phyloP scores from a whole-genome alignment of 2,329 filamentous ascomycete genomes.

The Cercospora sesami region DNA sequence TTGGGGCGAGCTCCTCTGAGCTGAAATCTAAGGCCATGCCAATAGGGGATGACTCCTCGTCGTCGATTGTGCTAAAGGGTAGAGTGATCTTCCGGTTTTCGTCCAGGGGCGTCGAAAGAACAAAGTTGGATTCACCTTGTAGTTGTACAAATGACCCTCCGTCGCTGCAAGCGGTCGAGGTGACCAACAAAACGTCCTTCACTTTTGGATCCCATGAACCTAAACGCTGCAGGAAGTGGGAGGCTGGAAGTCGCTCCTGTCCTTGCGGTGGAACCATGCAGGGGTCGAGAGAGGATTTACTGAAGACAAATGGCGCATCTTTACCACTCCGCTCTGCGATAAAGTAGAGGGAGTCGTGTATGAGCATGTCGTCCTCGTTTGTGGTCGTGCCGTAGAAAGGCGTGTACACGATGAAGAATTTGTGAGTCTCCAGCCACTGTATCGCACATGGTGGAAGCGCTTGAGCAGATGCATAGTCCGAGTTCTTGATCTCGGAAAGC shows the following conservation, averaged over 20 bases:
- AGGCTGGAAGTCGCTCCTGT: slow-evolving; percentile 59
- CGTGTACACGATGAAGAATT: slow-evolving; percentile 73
- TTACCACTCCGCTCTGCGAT: slow-evolving; percentile 69
- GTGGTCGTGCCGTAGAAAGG: slow-evolving; percentile 41
- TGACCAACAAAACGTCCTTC: slow-evolving; percentile 76
- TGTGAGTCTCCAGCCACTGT: slow-evolving; percentile 73
- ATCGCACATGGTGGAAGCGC: slow-evolving; percentile 54
- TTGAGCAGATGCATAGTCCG: slow-evolving; percentile 38
- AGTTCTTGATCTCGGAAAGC: slow-evolving; percentile 48
- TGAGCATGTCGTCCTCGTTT: slow-evolving; percentile 23
- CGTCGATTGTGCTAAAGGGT: slow-evolving; percentile 62
- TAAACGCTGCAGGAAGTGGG: slow-evolving; percentile 75
- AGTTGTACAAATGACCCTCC: slow-evolving; percentile 68
- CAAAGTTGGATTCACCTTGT: not conserved
- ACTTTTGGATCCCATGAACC: slow-evolving; percentile 78
- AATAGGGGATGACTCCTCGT: slow-evolving; percentile 72
- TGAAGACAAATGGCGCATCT: slow-evolving; percentile 64
- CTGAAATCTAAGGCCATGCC: slow-evolving; percentile 72
- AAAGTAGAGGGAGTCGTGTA: slow-evolving; percentile 69
- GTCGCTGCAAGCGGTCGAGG: slow-evolving; percentile 77
- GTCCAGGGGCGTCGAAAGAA: slow-evolving; percentile 55
- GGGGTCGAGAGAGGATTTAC: slow-evolving; percentile 69
- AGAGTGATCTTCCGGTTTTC: slow-evolving; percentile 75
- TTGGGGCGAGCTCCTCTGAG: slow-evolving; percentile 40
- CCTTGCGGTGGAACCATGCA: slow-evolving; percentile 63